Conservation (phyloP, 2,329 filamentous ascomycete genomes). For the Calonectria hawksworthii region DNA sequence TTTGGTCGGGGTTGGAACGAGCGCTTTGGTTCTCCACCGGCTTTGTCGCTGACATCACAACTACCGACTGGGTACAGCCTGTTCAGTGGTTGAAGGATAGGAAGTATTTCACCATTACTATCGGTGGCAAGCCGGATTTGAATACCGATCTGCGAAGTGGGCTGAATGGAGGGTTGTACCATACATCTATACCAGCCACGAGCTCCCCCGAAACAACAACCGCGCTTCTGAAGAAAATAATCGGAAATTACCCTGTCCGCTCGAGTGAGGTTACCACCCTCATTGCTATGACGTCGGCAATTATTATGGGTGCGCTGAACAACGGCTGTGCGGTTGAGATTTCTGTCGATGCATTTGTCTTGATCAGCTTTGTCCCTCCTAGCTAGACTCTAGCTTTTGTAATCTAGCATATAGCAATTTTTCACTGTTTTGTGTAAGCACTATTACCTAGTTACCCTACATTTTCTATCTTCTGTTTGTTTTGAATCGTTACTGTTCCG, state of each 20-base stretch:
- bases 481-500: too few species aligned
- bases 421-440: too few species aligned
- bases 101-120: neutral
- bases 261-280: neutral
- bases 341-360: neutral
- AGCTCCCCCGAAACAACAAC: neutral
- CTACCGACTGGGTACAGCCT: neutral
- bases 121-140: neutral
- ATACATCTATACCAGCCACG: neutral
- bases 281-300: neutral
- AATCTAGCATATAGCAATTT: neutral
- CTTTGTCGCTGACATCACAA: neutral
- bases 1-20: neutral
- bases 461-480: too few species aligned
- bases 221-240: neutral
- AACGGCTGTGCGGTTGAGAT: neutral
- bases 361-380: neutral
- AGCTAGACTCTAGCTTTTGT: neutral
- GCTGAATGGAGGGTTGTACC: neutral
- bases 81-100: neutral
- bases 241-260: neutral
- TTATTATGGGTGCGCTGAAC: neutral
- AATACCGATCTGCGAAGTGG: neutral
- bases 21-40: neutral
- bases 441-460: too few species aligned